Conservation (phyloP, 2,329 filamentous ascomycete species). For the Colletotrichum filicis region DNA sequence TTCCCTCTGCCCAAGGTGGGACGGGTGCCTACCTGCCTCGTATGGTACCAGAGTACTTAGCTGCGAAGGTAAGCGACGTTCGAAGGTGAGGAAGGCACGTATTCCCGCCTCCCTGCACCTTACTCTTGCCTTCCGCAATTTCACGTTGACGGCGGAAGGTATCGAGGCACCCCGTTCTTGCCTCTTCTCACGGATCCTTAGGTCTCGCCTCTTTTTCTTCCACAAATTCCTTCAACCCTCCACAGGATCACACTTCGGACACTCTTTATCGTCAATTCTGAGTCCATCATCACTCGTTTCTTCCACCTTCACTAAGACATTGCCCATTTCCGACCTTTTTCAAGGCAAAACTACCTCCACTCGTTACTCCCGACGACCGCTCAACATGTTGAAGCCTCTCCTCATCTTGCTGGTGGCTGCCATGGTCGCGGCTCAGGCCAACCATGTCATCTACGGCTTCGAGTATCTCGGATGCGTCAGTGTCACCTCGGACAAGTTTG, state of each 20-base stretch:
- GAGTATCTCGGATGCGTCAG: constrained; percentile 33
- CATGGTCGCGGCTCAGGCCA: constrained; percentile 11
- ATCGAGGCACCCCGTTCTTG: not conserved
- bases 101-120: not conserved
- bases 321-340: not conserved
- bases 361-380: not conserved
- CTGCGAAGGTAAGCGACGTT: not conserved
- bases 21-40: too few species aligned
- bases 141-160: too few species aligned
- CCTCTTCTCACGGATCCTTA: not conserved
- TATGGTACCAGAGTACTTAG: not conserved
- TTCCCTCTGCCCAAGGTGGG: too few species aligned
- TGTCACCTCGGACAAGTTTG: constrained; percentile 17
- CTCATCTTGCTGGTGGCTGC: constrained; percentile 16
- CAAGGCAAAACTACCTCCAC: not conserved
- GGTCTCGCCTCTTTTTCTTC: not conserved
- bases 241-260: not conserved
- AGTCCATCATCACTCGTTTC: not conserved
- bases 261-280: not conserved
- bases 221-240: not conserved
- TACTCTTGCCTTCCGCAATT: too few species aligned
- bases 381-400: not conserved
- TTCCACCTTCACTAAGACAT: not conserved
- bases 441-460: constrained; percentile 20
- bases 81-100: not conserved